Percentiles rank a stretch among this genome's conserved stretches.
These are phyloP conservation scores for Lasiodiplodia gonubiensis DNA, from an alignment of 2,329 filamentous ascomycete genomes.

Conservation along the genomic window DNA sequence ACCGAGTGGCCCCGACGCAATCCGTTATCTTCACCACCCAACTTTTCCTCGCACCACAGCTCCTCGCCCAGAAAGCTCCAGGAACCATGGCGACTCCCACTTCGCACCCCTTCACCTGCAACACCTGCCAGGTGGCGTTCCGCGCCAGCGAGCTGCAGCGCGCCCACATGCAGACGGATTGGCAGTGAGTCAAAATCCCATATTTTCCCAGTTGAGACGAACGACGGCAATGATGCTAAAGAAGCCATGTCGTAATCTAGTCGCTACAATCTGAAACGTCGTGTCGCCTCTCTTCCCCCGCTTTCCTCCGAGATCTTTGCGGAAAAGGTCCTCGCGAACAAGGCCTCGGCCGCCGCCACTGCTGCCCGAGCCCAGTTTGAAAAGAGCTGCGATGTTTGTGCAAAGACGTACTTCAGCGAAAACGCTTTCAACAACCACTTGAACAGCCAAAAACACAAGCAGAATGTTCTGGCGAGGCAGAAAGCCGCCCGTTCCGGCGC, in stretches of 20 bases:
- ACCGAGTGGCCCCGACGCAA: conserved; percentile 19
- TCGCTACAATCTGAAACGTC: conserved; percentile 94
- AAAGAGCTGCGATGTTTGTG: conserved; percentile 78
- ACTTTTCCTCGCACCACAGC: conserved; percentile 26
- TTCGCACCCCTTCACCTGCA: conserved; percentile 91
- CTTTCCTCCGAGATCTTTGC: conserved; percentile 92
- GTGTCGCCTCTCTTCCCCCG: conserved; percentile 86
- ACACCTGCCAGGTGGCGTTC: conserved; percentile 96
- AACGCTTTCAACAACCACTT: conserved; percentile 95
- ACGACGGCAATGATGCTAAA: conserved; percentile 5
- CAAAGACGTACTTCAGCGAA: conserved; percentile 94
- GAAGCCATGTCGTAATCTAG: conserved; percentile 51
- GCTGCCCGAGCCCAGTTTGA: conserved; percentile 90
- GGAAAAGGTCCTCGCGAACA: conserved; percentile 92
- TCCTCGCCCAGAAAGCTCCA: neutral
- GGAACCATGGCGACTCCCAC: conserved; percentile 44
- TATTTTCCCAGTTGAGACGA: conserved; percentile 1
- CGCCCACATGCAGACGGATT: conserved; percentile 96
- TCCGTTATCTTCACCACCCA: conserved; percentile 16
- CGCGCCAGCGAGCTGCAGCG: conserved; percentile 91
- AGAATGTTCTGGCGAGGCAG: conserved; percentile 60
- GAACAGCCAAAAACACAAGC: conserved; percentile 86
- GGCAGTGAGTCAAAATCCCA: conserved; percentile 76
- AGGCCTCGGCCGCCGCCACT: conserved; percentile 81
- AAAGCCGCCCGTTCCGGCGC: conserved; percentile 45